Evolutionary conservation across 2,329 filamentous ascomycete genomes (phyloP).

Genomic region (Aspergillus fumigatiaffinis): DNA sequence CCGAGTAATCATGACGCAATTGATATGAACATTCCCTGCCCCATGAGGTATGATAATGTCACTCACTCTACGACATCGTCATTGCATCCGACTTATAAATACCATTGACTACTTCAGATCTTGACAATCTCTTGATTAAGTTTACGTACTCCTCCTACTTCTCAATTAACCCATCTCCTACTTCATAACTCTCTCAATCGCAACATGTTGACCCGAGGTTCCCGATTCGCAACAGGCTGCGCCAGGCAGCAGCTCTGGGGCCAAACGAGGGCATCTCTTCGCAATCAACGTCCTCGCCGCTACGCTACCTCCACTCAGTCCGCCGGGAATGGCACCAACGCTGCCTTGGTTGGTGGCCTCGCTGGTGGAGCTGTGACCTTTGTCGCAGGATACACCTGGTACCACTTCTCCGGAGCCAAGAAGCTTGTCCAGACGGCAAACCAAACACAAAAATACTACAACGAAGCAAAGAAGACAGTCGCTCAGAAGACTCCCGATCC

Average conservation of each 20-base stretch:
- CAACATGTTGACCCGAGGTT: slow-evolving; percentile 6
- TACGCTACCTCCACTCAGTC: slow-evolving; percentile 26
- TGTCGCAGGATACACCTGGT: slow-evolving; percentile 49
- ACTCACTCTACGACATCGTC: neutral
- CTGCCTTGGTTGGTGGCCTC: slow-evolving; percentile 45
- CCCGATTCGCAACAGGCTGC: slow-evolving; percentile 3
- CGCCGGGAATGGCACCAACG: slow-evolving; percentile 17
- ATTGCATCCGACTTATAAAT: neutral
- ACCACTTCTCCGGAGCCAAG: slow-evolving; percentile 51
- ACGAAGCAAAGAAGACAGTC: slow-evolving; percentile 57
- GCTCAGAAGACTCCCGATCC: slow-evolving; percentile 61
- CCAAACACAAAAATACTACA: slow-evolving; percentile 59
- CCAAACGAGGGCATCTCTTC: slow-evolving; percentile 1
- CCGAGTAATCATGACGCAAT: neutral
- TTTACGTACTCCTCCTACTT: neutral
- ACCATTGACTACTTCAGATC: neutral
- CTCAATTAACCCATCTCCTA: neutral
- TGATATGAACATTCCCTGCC: neutral
- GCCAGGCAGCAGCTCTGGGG: slow-evolving; percentile 6
- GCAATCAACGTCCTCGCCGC: slow-evolving; percentile 21
- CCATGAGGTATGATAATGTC: neutral
- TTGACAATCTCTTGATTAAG: neutral
- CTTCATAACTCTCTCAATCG: neutral
- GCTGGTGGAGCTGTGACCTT: slow-evolving; percentile 49
- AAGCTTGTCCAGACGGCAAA: slow-evolving; percentile 48